phyloP scores from a whole-genome alignment of 768 basidiomycete genomes.

The Amylocystis lapponica region DNA sequence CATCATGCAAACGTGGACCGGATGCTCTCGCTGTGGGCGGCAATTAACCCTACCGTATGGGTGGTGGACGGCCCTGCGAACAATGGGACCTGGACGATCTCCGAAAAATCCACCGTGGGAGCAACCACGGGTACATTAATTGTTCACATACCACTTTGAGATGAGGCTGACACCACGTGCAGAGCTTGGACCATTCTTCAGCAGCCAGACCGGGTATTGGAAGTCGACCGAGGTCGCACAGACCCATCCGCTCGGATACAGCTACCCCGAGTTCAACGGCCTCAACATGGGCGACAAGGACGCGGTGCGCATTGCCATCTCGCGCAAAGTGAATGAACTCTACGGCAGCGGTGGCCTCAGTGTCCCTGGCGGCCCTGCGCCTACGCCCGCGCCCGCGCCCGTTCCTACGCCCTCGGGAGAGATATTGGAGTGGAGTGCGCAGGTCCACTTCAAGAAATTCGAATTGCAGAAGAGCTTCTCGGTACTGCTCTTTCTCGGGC shows the following conservation, averaged over 20 bases:
- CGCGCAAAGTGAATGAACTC: slow-evolving; percentile 28
- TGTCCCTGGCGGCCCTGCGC: too few relatives aligned
- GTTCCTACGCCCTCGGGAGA: background rate
- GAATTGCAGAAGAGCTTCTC: slow-evolving; percentile 38
- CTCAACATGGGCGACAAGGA: slow-evolving; percentile 25
- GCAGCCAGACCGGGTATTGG: slow-evolving; percentile 34
- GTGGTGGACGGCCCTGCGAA: slow-evolving; percentile 18
- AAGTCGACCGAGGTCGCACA: slow-evolving; percentile 28
- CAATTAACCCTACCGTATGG: slow-evolving; percentile 37
- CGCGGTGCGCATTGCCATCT: slow-evolving; percentile 28
- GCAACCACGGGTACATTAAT: slow-evolving; percentile 7
- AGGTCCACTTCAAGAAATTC: slow-evolving; percentile 37
- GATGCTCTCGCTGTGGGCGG: slow-evolving; percentile 45
- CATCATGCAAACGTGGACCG: slow-evolving; percentile 52
- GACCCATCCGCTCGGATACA: slow-evolving; percentile 32
- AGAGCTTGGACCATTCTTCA: slow-evolving; percentile 47
- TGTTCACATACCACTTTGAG: background rate
- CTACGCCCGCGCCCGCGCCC: too few relatives aligned
- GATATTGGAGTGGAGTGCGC: slow-evolving; percentile 36
- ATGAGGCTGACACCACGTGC: background rate
- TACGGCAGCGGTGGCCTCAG: too few relatives aligned
- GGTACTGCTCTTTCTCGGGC: slow-evolving; percentile 45
- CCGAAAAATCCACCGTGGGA: slow-evolving; percentile 7
- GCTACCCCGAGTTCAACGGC: slow-evolving; percentile 46
- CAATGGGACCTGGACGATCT: slow-evolving; percentile 11